phyloP scores from a whole-genome alignment of 208 protist genomes.

The Naegleria gruberi region DNA sequence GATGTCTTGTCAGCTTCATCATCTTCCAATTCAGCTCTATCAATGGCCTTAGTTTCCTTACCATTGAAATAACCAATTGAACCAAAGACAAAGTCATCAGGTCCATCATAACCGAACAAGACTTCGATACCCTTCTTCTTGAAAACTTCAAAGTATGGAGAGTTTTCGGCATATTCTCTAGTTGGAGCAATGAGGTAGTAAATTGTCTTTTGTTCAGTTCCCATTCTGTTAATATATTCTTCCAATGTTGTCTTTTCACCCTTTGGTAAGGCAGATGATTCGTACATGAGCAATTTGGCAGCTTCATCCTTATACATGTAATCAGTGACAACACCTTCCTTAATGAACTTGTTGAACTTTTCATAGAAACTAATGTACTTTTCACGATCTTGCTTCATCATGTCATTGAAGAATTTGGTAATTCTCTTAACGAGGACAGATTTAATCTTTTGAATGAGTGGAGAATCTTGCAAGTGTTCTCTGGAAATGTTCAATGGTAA shows the following conservation, averaged over 20 bases:
- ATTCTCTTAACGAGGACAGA: slow-evolving; percentile 68
- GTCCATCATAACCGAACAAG: slow-evolving; percentile 19
- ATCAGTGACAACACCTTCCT: slow-evolving; percentile 90
- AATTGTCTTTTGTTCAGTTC: slow-evolving; percentile 82
- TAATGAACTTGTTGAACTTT: slow-evolving; percentile 86
- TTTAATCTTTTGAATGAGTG: slow-evolving; percentile 79
- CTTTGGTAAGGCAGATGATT: slow-evolving; percentile 32
- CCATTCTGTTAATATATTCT: slow-evolving; percentile 90
- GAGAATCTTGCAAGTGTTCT: slow-evolving; percentile 92
- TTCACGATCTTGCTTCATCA: slow-evolving; percentile 71
- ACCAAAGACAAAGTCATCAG: slow-evolving; percentile 2
- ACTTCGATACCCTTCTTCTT: slow-evolving; percentile 83
- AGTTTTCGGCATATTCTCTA: slow-evolving; percentile 71
- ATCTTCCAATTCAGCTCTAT: slow-evolving; percentile 59
- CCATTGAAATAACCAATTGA: background rate
- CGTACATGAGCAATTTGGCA: slow-evolving; percentile 82
- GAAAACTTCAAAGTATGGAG: slow-evolving; percentile 92
- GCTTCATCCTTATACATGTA: slow-evolving; percentile 82
- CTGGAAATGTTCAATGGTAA: slow-evolving; percentile 94
- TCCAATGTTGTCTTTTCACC: slow-evolving; percentile 61
- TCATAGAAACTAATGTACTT: slow-evolving; percentile 84
- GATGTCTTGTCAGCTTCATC: slow-evolving; percentile 72
- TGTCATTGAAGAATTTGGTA: slow-evolving; percentile 33
- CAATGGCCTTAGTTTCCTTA: background rate
- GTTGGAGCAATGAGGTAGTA: slow-evolving; percentile 84